phyloP scores from a whole-genome alignment of 139 green algal genomes.

The Tetradesmus obliquus region DNA sequence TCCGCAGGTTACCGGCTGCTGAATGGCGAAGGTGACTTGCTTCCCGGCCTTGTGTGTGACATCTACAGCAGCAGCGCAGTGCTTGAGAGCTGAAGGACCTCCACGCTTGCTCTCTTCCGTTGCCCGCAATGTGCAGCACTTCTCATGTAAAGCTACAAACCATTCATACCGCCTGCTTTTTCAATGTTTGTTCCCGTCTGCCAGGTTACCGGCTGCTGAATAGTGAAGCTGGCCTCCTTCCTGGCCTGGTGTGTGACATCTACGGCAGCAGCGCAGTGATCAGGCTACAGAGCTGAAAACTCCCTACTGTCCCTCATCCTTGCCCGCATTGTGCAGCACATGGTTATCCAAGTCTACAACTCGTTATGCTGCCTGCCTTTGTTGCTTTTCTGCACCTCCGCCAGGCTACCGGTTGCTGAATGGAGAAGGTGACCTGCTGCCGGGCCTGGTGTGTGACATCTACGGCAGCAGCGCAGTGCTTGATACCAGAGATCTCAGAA shows the following conservation, averaged over 20 bases:
- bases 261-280: not conserved
- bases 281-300: too few relatives aligned
- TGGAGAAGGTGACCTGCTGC: conserved; percentile 67
- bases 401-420: conserved; percentile 64
- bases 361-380: not conserved
- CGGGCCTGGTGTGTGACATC: conserved; percentile 51
- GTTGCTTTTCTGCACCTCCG: conserved; percentile 41
- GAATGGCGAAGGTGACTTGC: conserved; percentile 67
- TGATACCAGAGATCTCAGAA: too few relatives aligned
- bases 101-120: too few relatives aligned
- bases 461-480: not conserved
- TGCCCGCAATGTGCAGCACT: not conserved
- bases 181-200: too few relatives aligned
- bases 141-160: not conserved
- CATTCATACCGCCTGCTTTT: not conserved
- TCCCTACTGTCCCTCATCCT: too few relatives aligned
- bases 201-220: conserved; percentile 55
- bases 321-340: too few relatives aligned
- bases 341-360: too few relatives aligned
- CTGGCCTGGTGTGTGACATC: conserved; percentile 51
- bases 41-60: conserved; percentile 56
- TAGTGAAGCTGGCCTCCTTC: conserved; percentile 66
- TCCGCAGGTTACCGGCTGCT: conserved; percentile 51
- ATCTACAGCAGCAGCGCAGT: not conserved
- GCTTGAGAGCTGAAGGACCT: too few relatives aligned